phyloP scores from a whole-genome alignment of 1,284 basidiomycete species.

The Ustilago curta region DNA sequence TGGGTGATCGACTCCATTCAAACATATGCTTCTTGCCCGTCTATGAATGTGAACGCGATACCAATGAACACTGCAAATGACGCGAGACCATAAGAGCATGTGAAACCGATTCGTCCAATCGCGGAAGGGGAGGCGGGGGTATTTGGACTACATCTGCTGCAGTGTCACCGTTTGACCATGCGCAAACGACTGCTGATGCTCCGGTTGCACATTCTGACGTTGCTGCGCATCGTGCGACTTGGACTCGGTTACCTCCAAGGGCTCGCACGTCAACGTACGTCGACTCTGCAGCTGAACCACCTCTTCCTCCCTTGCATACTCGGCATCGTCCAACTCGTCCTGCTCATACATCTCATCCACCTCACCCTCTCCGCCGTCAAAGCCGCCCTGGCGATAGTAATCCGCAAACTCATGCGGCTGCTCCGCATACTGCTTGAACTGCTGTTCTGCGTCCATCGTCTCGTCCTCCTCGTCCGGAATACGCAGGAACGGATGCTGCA shows the following conservation, averaged over 20 bases:
- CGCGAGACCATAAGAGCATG: background rate
- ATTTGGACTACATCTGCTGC: conserved; percentile 11
- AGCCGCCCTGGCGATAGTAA: conserved; percentile 29
- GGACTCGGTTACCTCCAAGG: conserved; percentile 17
- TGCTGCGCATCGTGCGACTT: background rate
- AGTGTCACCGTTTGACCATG: background rate
- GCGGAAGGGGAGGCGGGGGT: too few species aligned
- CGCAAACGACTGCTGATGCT: background rate
- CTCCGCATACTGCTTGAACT: conserved; percentile 5
- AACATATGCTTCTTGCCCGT: background rate
- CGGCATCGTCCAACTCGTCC: conserved; percentile 29
- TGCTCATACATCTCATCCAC: conserved; percentile 10
- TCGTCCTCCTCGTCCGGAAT: conserved; percentile 23
- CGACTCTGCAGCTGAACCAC: conserved; percentile 35
- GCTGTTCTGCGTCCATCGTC: conserved; percentile 23
- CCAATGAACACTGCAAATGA: background rate
- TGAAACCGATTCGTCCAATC: background rate
- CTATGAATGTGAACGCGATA: background rate
- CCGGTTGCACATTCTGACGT: background rate
- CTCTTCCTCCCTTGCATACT: conserved; percentile 21
- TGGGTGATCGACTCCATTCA: background rate
- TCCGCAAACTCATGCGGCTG: conserved; percentile 34
- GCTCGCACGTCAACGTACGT: conserved; percentile 20
- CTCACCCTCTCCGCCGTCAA: background rate
- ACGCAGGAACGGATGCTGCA: conserved; percentile 61